Evolutionary conservation across 805 yeast species (phyloP).

Genomic region (Teunomyces tritomae): DNA sequence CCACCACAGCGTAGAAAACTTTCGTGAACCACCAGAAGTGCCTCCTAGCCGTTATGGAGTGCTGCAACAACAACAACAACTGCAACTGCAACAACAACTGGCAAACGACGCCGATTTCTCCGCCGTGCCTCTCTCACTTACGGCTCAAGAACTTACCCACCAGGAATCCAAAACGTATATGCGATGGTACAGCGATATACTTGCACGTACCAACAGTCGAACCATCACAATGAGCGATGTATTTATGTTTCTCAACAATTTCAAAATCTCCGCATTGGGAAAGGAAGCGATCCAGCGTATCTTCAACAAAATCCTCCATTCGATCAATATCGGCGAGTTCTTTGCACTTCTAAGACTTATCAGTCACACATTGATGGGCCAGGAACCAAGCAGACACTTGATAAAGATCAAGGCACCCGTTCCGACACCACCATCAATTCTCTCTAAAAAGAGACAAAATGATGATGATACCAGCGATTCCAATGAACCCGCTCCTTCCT

Average conservation of each 20-base stretch:
- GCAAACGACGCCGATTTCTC: too few species aligned
- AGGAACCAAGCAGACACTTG: conserved; percentile 51
- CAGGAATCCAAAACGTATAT: conserved; percentile 84
- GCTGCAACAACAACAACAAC: not conserved
- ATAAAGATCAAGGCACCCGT: conserved; percentile 59
- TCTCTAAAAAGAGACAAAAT: conserved; percentile 55
- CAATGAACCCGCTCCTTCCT: conserved; percentile 2
- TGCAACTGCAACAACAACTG: too few species aligned
- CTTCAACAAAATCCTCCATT: conserved; percentile 49
- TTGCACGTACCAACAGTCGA: conserved; percentile 65
- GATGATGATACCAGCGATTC: conserved; percentile 37
- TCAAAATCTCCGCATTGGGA: conserved; percentile 54
- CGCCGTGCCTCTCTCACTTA: conserved; percentile 58
- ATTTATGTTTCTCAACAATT: conserved; percentile 74
- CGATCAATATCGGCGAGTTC: conserved; percentile 85
- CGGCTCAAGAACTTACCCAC: conserved; percentile 63
- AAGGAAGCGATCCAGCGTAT: conserved; percentile 52
- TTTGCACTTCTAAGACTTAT: conserved; percentile 81
- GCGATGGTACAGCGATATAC: conserved; percentile 88
- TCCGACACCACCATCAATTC: conserved; percentile 77
- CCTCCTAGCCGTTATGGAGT: conserved; percentile 5
- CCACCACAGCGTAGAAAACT: conserved; percentile 9
- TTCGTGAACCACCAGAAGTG: conserved; percentile 9
- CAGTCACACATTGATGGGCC: conserved; percentile 63
- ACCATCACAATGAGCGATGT: conserved; percentile 73